Conservation (phyloP, 2,329 filamentous ascomycete genomes). For the Rasamsonia emersonii region DNA sequence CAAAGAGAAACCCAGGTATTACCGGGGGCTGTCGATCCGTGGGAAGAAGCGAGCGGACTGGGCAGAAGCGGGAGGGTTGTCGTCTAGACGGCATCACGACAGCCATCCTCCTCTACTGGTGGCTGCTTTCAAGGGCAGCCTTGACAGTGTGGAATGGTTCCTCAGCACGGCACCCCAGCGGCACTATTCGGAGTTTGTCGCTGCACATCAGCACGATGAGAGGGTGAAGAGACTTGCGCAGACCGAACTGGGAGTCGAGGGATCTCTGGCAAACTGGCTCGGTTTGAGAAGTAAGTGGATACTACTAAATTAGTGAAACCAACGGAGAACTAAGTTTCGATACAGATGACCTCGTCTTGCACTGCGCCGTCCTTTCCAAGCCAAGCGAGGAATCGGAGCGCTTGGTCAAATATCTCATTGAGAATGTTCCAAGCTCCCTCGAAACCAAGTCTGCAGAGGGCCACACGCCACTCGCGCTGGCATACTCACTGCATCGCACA, state of each 20-base stretch:
- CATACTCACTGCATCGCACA: slow-evolving; percentile 42
- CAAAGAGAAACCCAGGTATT: slow-evolving; percentile 59
- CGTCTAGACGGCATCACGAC: not conserved
- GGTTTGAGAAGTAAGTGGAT: slow-evolving; percentile 40
- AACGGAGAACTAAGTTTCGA: not conserved
- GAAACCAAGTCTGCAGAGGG: slow-evolving; percentile 44
- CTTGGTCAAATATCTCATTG: slow-evolving; percentile 58
- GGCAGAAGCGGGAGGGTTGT: slow-evolving; percentile 49
- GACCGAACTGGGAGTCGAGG: slow-evolving; percentile 54
- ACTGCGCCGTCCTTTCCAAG: slow-evolving; percentile 52
- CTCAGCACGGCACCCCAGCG: slow-evolving; percentile 60
- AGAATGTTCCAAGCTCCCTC: slow-evolving; percentile 52
- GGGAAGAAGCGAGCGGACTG: slow-evolving; percentile 68
- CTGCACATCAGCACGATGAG: slow-evolving; percentile 52
- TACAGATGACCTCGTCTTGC: slow-evolving; percentile 48
- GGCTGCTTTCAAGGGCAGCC: slow-evolving; percentile 36
- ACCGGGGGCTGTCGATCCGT: slow-evolving; percentile 68
- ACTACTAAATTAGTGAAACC: not conserved
- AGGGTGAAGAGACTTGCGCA: slow-evolving; percentile 54
- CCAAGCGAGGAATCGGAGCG: slow-evolving; percentile 36
- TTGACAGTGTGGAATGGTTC: slow-evolving; percentile 71
- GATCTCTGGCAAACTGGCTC: slow-evolving; percentile 46
- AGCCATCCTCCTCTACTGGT: slow-evolving; percentile 23
- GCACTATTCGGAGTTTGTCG: slow-evolving; percentile 61
- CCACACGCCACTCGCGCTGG: slow-evolving; percentile 59